Conservation (phyloP, 129 eudicot species). For the Lonicera japonica region DNA sequence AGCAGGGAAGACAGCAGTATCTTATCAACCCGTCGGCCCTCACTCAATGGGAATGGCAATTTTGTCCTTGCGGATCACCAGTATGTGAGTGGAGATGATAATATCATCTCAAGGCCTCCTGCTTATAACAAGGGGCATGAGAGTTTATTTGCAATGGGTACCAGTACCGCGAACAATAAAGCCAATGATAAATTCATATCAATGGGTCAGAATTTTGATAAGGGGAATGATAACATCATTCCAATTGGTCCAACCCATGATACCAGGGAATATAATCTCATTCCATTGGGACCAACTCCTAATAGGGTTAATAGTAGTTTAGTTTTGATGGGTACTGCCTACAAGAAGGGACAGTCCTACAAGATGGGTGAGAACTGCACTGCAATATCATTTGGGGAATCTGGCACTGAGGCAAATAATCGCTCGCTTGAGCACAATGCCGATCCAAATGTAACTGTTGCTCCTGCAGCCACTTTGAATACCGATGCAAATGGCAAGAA, state of each 20-base stretch:
- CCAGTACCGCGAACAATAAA: conserved; percentile 5
- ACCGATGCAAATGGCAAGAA: conserved; percentile 5
- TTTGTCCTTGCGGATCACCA: no score
- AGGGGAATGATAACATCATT: conserved; percentile 2
- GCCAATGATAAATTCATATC: conserved; percentile 10
- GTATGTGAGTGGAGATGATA: background rate
- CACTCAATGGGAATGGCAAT: no score
- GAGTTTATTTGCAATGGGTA: conserved; percentile 8
- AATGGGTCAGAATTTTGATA: conserved; percentile 1
- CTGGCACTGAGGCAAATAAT: no score
- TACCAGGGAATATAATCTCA: conserved; percentile 1
- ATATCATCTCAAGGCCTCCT: conserved; percentile 9
- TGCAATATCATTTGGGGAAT: no score
- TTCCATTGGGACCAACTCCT: background rate
- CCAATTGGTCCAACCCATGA: background rate
- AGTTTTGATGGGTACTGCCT: background rate
- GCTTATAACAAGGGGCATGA: conserved; percentile 15
- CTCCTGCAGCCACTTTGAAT: conserved; percentile 6
- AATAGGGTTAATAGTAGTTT: no score
- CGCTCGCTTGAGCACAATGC: no score
- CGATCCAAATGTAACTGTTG: conserved; percentile 6
- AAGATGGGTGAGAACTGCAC: conserved; percentile 3
- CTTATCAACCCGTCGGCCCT: no score
- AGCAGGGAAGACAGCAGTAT: no score
- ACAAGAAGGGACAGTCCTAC: conserved; percentile 13